Conservation (phyloP, 495 filamentous ascomycete species). For the Xylaria sp. region DNA sequence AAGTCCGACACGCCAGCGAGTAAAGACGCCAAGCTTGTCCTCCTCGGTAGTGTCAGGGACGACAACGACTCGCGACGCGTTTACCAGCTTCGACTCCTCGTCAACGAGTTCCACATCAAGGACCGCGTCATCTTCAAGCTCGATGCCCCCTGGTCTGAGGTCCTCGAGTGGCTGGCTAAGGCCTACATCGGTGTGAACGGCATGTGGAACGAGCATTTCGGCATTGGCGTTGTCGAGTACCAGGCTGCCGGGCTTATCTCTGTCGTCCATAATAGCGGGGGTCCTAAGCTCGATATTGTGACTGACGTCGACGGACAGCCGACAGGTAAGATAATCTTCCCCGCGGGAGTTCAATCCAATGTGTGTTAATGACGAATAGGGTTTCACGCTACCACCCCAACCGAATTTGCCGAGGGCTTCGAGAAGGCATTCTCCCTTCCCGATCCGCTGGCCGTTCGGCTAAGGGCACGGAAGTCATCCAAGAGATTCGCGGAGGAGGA, state of each 20-base stretch:
- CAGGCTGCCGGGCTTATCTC: slow-evolving; percentile 91
- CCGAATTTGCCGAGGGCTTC: slow-evolving; percentile 81
- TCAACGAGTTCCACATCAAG: slow-evolving; percentile 84
- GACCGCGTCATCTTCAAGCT: slow-evolving; percentile 85
- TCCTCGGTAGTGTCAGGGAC: slow-evolving; percentile 89
- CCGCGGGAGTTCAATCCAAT: neutral
- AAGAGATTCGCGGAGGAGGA: slow-evolving; percentile 85
- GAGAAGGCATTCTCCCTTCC: slow-evolving; percentile 74
- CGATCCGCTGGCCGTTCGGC: slow-evolving; percentile 69
- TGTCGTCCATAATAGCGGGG: slow-evolving; percentile 91
- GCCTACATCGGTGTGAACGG: slow-evolving; percentile 88
- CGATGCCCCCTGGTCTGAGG: slow-evolving; percentile 85
- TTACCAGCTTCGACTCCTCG: slow-evolving; percentile 86
- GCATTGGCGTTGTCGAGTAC: slow-evolving; percentile 98
- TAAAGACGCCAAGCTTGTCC: slow-evolving; percentile 69
- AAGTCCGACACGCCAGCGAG: slow-evolving; percentile 50
- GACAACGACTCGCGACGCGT: slow-evolving; percentile 83
- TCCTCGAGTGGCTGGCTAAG: slow-evolving; percentile 75
- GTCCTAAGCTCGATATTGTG: slow-evolving; percentile 92
- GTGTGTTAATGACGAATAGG: slow-evolving; percentile 51
- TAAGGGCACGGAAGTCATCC: slow-evolving; percentile 75
- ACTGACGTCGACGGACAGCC: slow-evolving; percentile 74
- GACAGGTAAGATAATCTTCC: slow-evolving; percentile 62
- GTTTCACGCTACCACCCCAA: slow-evolving; percentile 78
- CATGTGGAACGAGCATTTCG: slow-evolving; percentile 99